Conservation (phyloP, 352 stramenopile genomes). For the Pythium folliculosum region DNA sequence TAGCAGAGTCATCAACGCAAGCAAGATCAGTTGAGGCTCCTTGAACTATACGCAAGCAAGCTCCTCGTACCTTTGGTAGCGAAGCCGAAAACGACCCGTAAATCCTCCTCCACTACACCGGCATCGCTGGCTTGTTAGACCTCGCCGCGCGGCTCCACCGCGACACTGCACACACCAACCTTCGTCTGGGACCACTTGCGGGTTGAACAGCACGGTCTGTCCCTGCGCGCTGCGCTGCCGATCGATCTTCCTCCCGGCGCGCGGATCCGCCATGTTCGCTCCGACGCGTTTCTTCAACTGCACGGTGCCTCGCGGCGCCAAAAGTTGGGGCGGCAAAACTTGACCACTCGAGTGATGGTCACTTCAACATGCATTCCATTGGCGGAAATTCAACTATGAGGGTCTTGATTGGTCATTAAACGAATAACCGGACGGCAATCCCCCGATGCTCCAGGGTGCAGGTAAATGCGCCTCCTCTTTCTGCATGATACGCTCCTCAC, state of each 20-base stretch:
- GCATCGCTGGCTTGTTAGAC: no score
- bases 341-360: constrained; percentile 21
- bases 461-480: no score
- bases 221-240: constrained; percentile 43
- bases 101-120: constrained; percentile 48
- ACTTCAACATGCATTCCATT: constrained; percentile 19
- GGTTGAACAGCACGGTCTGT: constrained; percentile 62
- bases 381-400: neutral
- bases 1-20: neutral
- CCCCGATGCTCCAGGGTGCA: no score
- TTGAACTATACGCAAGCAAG: neutral
- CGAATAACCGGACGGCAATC: no score
- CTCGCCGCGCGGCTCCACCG: neutral
- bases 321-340: constrained; percentile 5
- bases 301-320: no score
- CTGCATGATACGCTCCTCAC: no score
- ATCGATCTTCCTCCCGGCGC: constrained; percentile 35
- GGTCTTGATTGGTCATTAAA: neutral
- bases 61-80: constrained; percentile 39
- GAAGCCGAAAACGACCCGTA: constrained; percentile 57
- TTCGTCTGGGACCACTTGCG: constrained; percentile 45
- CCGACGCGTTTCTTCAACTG: neutral
- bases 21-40: neutral
- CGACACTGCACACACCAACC: constrained; percentile 25
- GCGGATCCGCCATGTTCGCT: constrained; percentile 14